A percentile compares a stretch with the other conserved stretches of the same genome.
phyloP scores from a whole-genome alignment of 2,329 filamentous ascomycete species.

The Ceratocystis colombiana region DNA sequence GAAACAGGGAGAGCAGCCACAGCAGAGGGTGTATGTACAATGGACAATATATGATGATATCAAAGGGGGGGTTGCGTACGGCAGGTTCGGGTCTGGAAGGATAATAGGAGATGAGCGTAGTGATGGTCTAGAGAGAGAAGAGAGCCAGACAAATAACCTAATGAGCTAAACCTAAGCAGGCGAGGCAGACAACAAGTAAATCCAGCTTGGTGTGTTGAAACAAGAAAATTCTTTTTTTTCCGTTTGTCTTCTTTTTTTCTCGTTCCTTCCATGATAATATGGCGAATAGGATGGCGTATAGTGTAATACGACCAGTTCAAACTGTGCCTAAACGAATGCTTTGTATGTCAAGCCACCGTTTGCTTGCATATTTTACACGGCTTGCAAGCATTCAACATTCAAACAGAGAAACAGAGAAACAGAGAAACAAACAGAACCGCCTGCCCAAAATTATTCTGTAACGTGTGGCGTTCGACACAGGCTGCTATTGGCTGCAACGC shows the following conservation, averaged over 20 bases:
- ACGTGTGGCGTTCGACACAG: not conserved
- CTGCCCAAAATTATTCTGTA: not conserved
- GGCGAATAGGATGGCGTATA: not conserved
- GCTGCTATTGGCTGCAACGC: not conserved
- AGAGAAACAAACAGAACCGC: not conserved
- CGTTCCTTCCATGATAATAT: no score
- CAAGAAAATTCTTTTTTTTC: no score
- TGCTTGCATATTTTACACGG: not conserved
- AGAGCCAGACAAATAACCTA: no score
- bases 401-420: no score
- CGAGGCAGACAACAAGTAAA: no score
- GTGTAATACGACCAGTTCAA: not conserved
- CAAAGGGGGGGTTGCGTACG: no score
- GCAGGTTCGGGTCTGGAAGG: no score
- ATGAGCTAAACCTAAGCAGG: no score
- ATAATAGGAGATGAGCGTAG: no score
- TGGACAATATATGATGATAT: not conserved
- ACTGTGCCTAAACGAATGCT: not conserved
- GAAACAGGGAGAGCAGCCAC: not conserved
- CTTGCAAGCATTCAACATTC: not conserved
- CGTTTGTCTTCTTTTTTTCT: no score
- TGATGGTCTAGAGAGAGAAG: no score
- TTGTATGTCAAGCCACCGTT: constrained; percentile 1
- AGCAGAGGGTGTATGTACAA: not conserved
- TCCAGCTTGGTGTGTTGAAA: no score